Evolutionary conservation across 2,329 filamentous ascomycete genomes (phyloP).

Genomic region (Colletotrichum noveboracense): DNA sequence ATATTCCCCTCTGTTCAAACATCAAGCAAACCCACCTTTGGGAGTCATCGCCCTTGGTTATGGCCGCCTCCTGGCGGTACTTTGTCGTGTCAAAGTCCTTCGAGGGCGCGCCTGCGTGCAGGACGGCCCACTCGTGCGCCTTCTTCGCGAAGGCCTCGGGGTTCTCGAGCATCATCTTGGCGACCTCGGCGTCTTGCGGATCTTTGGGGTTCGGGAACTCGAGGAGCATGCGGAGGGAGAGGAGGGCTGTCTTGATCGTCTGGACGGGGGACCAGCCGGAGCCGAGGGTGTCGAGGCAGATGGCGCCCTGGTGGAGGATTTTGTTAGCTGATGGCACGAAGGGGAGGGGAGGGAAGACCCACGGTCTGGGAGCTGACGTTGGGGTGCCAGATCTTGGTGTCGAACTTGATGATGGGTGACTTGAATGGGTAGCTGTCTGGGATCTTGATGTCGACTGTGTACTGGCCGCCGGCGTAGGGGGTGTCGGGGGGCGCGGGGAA

Average conservation of each 20-base stretch:
- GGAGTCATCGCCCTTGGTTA: conserved; percentile 60
- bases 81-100: conserved; percentile 40
- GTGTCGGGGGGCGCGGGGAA: conserved; percentile 91
- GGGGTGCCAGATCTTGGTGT: conserved; percentile 95
- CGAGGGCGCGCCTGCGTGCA: conserved; percentile 77
- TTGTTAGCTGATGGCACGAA: not conserved
- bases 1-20: too few species aligned
- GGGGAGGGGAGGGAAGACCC: conserved; percentile 37
- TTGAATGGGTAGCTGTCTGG: conserved; percentile 92
- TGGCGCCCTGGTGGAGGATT: conserved; percentile 74
- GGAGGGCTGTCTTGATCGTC: conserved; percentile 92
- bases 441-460: conserved; percentile 83
- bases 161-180: conserved; percentile 82
- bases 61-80: conserved; percentile 54
- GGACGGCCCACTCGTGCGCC: conserved; percentile 89
- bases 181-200: conserved; percentile 95
- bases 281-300: conserved; percentile 92
- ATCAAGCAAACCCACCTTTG: conserved; percentile 36
- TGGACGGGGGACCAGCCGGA: conserved; percentile 94
- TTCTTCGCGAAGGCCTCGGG: conserved; percentile 80
- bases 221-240: conserved; percentile 92
- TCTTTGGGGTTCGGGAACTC: conserved; percentile 95
- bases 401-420: conserved; percentile 88
- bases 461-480: conserved; percentile 88
- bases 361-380: conserved; percentile 96